Percentiles rank a stretch among this genome's conserved stretches.
These are phyloP conservation scores for Thraustotheca clavata DNA, from an alignment of 352 stramenopile genomes.

Conservation along the genomic window DNA sequence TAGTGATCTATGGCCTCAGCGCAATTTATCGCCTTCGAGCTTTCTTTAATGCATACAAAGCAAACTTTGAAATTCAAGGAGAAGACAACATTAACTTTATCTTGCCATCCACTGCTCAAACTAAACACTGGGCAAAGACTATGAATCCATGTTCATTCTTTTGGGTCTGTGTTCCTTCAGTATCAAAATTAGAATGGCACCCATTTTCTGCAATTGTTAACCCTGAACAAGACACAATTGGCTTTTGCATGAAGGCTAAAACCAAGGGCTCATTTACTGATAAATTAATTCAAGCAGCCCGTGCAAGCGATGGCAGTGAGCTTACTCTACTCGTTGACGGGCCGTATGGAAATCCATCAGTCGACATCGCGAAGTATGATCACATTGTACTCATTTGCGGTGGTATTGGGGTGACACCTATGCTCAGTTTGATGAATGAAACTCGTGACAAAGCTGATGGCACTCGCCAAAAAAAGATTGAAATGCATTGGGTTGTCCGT, in stretches of 20 bases:
- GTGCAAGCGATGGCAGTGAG: constrained; percentile 33
- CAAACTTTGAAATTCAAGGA: constrained; percentile 32
- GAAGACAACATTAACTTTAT: constrained; percentile 42
- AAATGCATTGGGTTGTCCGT: constrained; percentile 46
- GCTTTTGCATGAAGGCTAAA: constrained; percentile 64
- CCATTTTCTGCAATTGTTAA: constrained; percentile 76
- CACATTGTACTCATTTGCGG: constrained; percentile 54
- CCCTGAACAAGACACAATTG: constrained; percentile 57
- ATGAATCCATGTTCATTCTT: constrained; percentile 66
- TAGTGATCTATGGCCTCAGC: constrained; percentile 51
- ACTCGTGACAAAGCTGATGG: constrained; percentile 27
- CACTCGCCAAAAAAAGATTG: not conserved
- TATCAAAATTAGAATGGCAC: constrained; percentile 64
- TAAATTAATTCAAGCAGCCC: constrained; percentile 36
- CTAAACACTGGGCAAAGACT: constrained; percentile 43
- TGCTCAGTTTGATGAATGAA: constrained; percentile 73
- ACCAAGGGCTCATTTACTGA: constrained; percentile 37
- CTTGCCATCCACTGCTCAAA: constrained; percentile 43
- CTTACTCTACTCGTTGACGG: constrained; percentile 49
- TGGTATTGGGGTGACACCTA: constrained; percentile 67
- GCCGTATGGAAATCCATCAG: constrained; percentile 51
- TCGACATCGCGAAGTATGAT: constrained; percentile 60
- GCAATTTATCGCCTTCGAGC: constrained; percentile 38
- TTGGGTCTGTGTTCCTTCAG: constrained; percentile 53
- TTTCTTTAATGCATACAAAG: constrained; percentile 41